A percentile compares a stretch with the other conserved stretches of the same genome.
Evolutionary conservation across 805 yeast species (phyloP).

Genomic region (Candida gorgasii): DNA sequence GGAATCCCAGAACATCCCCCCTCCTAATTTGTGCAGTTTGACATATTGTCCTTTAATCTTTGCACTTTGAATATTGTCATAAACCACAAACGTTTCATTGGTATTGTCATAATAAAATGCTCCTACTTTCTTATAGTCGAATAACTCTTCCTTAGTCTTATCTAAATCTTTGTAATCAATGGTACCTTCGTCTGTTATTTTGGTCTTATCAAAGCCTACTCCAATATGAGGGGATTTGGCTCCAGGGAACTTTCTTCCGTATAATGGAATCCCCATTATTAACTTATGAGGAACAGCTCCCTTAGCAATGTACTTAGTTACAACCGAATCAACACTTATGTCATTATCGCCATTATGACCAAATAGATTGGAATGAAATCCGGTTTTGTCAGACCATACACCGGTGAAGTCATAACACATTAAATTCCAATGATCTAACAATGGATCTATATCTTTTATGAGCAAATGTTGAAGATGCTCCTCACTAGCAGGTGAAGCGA

Average conservation of each 20-base stretch:
- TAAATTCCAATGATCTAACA: conserved; percentile 72
- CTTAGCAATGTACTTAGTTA: conserved; percentile 40
- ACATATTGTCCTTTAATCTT: conserved; percentile 62
- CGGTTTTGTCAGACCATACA: conserved; percentile 62
- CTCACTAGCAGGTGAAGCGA: conserved; percentile 75
- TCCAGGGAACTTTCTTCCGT: conserved; percentile 52
- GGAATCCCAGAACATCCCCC: conserved; percentile 97
- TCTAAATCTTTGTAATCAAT: conserved; percentile 58
- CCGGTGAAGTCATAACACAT: conserved; percentile 94
- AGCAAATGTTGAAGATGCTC: conserved; percentile 46
- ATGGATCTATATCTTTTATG: conserved; percentile 55
- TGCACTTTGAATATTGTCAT: conserved; percentile 63
- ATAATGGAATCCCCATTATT: conserved; percentile 83
- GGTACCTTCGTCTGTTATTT: conserved; percentile 43
- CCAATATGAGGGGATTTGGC: conserved; percentile 44
- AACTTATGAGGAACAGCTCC: conserved; percentile 55
- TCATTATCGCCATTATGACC: conserved; percentile 39
- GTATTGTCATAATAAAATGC: conserved; percentile 51
- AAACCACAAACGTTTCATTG: conserved; percentile 47
- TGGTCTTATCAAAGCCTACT: conserved; percentile 27
- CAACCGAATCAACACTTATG: conserved; percentile 50
- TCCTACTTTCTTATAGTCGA: conserved; percentile 51
- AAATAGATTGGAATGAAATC: conserved; percentile 70
- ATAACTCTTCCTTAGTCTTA: conserved; percentile 35
- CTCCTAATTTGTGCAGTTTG: conserved; percentile 53